These are phyloP conservation scores for Trichoderma semiorbis DNA, from an alignment of 2,329 filamentous ascomycete species.

Conservation along the genomic window DNA sequence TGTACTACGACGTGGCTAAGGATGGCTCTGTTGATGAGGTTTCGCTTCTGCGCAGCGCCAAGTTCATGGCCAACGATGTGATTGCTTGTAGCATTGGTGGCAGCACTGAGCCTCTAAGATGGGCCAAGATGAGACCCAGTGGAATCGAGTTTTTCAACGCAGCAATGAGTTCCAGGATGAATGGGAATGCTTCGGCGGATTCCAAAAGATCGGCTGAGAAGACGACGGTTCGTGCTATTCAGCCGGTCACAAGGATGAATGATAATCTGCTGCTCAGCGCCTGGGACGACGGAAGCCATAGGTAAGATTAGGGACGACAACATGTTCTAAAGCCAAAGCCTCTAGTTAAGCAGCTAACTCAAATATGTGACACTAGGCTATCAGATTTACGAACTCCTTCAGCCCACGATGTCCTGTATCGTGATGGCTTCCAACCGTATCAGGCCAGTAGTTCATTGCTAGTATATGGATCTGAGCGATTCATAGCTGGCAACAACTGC, in stretches of 20 bases:
- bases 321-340: not conserved
- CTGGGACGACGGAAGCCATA: conserved; percentile 52
- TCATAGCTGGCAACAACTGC: conserved; percentile 47
- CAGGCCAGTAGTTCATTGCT: conserved; percentile 46
- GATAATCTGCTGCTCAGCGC: conserved; percentile 46
- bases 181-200: not conserved
- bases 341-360: not conserved
- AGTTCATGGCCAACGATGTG: conserved; percentile 44
- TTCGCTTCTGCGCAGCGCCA: conserved; percentile 34
- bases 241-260: conserved; percentile 40
- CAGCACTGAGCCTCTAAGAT: conserved; percentile 42
- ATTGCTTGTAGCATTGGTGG: conserved; percentile 46
- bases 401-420: conserved; percentile 46
- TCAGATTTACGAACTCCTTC: conserved; percentile 50
- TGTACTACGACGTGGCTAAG: conserved; percentile 28
- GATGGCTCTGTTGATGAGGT: conserved; percentile 22
- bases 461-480: conserved; percentile 48
- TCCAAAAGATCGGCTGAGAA: conserved; percentile 28
- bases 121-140: conserved; percentile 44
- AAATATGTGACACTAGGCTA: conserved; percentile 31
- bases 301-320: conserved; percentile 24
- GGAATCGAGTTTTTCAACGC: conserved; percentile 40
- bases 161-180: conserved; percentile 29
- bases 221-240: conserved; percentile 44
- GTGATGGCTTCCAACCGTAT: conserved; percentile 50